Evolutionary conservation across 768 basidiomycete genomes (phyloP), one percentile per base, ranked within the genome.

Genomic region (Pleurotus tuoliensis): DNA sequence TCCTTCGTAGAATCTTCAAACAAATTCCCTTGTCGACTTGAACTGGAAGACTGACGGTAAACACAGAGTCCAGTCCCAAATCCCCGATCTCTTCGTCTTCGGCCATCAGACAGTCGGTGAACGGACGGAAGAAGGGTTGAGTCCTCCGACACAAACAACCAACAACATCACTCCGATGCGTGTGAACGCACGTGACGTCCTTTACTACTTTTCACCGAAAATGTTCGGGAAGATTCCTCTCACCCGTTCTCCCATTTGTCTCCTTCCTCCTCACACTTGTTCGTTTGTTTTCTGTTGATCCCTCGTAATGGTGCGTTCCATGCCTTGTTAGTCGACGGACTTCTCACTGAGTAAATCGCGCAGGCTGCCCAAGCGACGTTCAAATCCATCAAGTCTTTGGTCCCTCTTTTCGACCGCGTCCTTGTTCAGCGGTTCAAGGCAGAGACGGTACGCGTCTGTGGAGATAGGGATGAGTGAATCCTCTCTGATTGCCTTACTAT

Each of bases 391-490:
- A 91, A 83, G 77, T 79, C 94, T 57, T 70, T 98, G 63, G 75
- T 92, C 61, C 96, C 96, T 59, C 84, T 98, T 50, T 78, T 98
- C 56, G 96, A 98, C 86, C 92, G 96, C 62, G 92, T 98, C 61
- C 81, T 98, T 62, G 94, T 98, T 59, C 96, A 98, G 76, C 84
- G 95, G 56, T 96, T 96, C 86, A 98, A 98, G 80, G 79, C 92
- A 30, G 94, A 96, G 63, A 92, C 93, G 6, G 95, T 98, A 66
- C 59, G 90, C 77, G n/a, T 56, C 9, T 39, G 5, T 43, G 16
- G 27, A 27, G 27, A 61, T 46, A 18, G 2, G 22, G 34, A 5
- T 61, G 40, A 22, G 8, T 27, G 18, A 20, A 40, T 47, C 41
- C 8, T 41, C 8, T 16, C 22, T 56, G 22, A 47, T 48, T 30